Percentiles rank a stretch among this genome's conserved stretches.
Conservation (phyloP, 148 eudicot genomes). For the Amaranthus palmeri region DNA sequence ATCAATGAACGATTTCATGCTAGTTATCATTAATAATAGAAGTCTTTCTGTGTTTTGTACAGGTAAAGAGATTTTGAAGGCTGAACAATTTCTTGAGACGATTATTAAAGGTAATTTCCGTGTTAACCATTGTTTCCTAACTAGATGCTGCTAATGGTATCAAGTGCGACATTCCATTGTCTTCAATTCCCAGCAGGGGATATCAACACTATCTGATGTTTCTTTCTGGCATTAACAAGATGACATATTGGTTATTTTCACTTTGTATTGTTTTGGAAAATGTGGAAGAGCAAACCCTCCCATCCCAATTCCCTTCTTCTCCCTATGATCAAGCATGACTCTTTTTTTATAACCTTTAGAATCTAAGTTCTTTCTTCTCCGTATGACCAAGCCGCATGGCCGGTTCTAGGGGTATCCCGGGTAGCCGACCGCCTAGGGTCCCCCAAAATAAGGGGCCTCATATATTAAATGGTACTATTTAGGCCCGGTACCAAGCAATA, state of each 20-base stretch:
- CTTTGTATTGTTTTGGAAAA: neutral
- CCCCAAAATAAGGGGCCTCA: no score
- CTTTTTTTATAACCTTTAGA: no score
- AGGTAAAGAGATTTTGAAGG: conserved; percentile 67
- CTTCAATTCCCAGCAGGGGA: neutral
- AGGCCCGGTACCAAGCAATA: no score
- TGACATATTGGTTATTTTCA: neutral
- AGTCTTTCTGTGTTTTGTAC: conserved; percentile 23
- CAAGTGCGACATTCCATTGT: neutral
- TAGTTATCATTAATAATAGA: neutral
- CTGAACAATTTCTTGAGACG: conserved; percentile 81
- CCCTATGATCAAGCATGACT: no score
- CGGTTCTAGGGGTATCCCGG: no score
- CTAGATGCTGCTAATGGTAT: neutral
- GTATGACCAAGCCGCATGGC: no score
- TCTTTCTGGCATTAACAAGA: no score
- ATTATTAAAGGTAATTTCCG: conserved; percentile 64
- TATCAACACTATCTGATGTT: neutral
- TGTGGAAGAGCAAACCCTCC: neutral
- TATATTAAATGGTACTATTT: no score
- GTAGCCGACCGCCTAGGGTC: no score
- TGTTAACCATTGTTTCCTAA: neutral
- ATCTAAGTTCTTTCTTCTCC: no score
- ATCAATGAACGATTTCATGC: neutral
- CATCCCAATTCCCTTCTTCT: no score